Percentiles rank a stretch among this genome's conserved stretches.
phyloP scores from a whole-genome alignment of 208 protist species.

The Naegleria gruberi region DNA sequence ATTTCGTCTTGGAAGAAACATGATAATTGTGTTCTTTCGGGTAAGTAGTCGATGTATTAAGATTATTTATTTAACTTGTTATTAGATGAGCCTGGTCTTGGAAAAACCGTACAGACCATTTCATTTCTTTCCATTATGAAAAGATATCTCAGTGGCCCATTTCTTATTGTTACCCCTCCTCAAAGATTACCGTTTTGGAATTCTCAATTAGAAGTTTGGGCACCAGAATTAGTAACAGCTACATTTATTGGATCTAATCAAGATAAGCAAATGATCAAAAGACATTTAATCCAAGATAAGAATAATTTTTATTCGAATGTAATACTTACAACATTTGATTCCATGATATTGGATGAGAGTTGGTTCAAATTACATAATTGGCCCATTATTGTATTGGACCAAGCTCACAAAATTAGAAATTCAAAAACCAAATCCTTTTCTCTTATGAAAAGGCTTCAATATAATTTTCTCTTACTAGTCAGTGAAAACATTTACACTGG shows the following conservation, averaged over 20 bases:
- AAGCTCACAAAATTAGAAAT: conserved; percentile 72
- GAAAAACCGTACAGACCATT: conserved; percentile 84
- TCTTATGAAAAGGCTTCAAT: conserved; percentile 24
- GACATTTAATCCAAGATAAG: conserved; percentile 16
- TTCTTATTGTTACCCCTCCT: conserved; percentile 90
- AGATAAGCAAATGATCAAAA: conserved; percentile 61
- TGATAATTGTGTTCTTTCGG: conserved; percentile 84
- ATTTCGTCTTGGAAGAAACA: conserved; percentile 82
- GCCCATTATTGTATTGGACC: conserved; percentile 95
- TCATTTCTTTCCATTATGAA: conserved; percentile 81
- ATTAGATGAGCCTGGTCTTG: conserved; percentile 63
- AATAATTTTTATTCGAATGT: conserved; percentile 43
- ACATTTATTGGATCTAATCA: conserved; percentile 85
- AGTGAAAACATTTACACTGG: conserved; percentile 83
- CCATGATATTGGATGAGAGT: conserved; percentile 75
- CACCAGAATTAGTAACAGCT: conserved; percentile 69
- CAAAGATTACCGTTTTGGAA: conserved; percentile 94
- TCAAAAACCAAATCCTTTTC: neutral
- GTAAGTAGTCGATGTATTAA: neutral
- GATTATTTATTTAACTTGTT: conserved; percentile 38
- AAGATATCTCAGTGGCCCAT: conserved; percentile 78
- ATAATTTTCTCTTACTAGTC: conserved; percentile 48
- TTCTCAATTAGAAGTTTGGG: conserved; percentile 91
- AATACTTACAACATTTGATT: conserved; percentile 92
- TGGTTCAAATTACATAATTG: conserved; percentile 76